Evolutionary conservation across 495 filamentous ascomycete species (phyloP).

Genomic region (Trichoderma parareesei): DNA sequence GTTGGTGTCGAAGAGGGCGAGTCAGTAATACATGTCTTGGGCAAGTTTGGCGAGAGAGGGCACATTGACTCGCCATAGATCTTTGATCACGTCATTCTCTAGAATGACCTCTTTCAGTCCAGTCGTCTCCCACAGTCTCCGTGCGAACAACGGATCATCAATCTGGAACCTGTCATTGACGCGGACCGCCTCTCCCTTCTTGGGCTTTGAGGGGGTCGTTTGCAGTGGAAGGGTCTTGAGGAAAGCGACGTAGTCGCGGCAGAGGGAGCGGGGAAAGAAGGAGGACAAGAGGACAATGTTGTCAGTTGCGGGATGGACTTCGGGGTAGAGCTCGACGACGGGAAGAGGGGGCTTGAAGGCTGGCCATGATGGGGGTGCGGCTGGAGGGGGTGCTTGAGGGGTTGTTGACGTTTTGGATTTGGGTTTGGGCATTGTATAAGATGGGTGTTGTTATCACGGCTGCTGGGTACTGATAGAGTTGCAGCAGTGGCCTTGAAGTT

Average conservation of each 20-base stretch:
- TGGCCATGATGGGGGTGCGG: conserved; percentile 60
- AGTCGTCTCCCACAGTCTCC: conserved; percentile 61
- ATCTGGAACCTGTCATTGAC: conserved; percentile 91
- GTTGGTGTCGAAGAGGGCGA: background rate
- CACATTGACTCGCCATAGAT: background rate
- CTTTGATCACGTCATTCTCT: conserved; percentile 29
- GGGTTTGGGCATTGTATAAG: background rate
- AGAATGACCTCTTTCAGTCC: conserved; percentile 45
- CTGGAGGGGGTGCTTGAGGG: conserved; percentile 1
- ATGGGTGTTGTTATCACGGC: background rate
- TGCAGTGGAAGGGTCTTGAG: conserved; percentile 63
- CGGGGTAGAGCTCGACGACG: conserved; percentile 53
- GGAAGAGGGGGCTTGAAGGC: conserved; percentile 66
- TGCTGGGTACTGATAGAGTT: background rate
- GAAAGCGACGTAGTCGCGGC: conserved; percentile 73
- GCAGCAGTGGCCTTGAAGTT: background rate
- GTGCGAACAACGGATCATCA: conserved; percentile 65
- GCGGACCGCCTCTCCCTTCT: conserved; percentile 73
- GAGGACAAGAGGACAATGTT: conserved; percentile 73
- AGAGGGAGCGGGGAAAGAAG: conserved; percentile 72
- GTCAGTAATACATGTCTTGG: background rate
- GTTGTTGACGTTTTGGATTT: conserved; percentile 15
- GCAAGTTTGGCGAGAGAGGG: no score
- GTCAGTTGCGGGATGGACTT: conserved; percentile 37
- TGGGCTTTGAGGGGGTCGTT: conserved; percentile 78